phyloP scores from a whole-genome alignment of 106 monocot genomes.

The Dactylorhiza incarnata region DNA sequence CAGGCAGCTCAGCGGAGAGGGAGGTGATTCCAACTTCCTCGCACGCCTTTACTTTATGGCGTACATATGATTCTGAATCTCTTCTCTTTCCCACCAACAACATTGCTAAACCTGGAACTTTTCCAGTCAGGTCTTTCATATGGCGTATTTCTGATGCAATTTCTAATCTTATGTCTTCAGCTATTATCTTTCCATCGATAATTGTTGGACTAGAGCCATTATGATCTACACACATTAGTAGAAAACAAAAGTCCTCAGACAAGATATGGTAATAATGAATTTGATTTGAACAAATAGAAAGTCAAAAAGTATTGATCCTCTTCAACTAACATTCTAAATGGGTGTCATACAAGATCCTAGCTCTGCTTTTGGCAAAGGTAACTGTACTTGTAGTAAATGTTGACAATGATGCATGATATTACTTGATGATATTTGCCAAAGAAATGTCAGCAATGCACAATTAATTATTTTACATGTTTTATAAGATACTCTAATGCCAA shows the following conservation, averaged over 20 bases:
- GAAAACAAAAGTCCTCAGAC: constrained; percentile 5
- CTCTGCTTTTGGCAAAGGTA: background rate
- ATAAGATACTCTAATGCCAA: background rate
- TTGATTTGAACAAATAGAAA: background rate
- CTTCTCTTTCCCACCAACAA: constrained; percentile 83
- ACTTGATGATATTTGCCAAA: background rate
- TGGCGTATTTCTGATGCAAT: constrained; percentile 52
- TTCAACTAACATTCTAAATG: background rate
- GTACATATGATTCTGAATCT: constrained; percentile 72
- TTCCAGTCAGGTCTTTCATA: constrained; percentile 43
- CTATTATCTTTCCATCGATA: constrained; percentile 74
- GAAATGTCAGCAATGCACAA: background rate
- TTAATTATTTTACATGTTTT: background rate
- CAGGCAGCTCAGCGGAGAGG: constrained; percentile 47
- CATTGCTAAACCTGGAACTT: constrained; percentile 76
- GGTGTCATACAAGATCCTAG: background rate
- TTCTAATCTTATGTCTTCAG: constrained; percentile 46
- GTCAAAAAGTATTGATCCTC: background rate
- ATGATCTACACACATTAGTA: constrained; percentile 11
- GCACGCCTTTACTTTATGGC: constrained; percentile 68
- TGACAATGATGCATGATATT: background rate
- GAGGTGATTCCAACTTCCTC: constrained; percentile 81
- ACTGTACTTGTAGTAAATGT: background rate
- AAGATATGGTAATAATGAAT: background rate
- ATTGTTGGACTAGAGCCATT: constrained; percentile 30